Evolutionary conservation across 164 flowering plant genomes (phyloP).

Genomic region (Annona cherimola): DNA sequence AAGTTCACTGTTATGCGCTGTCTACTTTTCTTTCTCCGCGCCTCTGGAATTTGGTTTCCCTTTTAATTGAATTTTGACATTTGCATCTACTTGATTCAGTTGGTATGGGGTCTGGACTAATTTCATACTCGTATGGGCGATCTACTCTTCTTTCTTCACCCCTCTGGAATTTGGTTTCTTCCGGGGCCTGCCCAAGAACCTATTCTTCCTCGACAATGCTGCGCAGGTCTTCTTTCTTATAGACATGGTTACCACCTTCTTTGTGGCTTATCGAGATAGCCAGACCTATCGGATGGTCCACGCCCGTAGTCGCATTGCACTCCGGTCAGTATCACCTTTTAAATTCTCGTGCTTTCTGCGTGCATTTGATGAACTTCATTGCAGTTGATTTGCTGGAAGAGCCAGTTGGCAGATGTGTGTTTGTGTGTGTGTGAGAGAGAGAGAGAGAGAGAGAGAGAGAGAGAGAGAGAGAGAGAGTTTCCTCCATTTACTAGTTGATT

Average conservation of each 20-base stretch:
- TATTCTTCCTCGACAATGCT: slow-evolving; percentile 62
- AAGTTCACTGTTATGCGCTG: too few relatives aligned
- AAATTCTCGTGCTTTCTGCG: too few relatives aligned
- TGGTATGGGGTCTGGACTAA: slow-evolving; percentile 68
- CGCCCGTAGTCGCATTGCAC: slow-evolving; percentile 54
- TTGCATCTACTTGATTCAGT: slow-evolving; percentile 39
- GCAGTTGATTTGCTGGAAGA: background rate
- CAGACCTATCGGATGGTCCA: slow-evolving; percentile 68
- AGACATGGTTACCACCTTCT: slow-evolving; percentile 70
- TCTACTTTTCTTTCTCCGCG: too few relatives aligned
- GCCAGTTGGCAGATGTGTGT: background rate
- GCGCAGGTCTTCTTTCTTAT: slow-evolving; percentile 76
- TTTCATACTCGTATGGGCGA: slow-evolving; percentile 78
- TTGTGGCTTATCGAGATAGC: slow-evolving; percentile 63
- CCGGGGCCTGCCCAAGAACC: slow-evolving; percentile 68
- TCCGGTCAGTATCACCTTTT: slow-evolving; percentile 57
- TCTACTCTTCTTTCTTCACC: slow-evolving; percentile 90
- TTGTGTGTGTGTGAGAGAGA: too few relatives aligned
- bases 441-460: too few relatives aligned
- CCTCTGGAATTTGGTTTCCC: too few relatives aligned
- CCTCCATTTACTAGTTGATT: background rate
- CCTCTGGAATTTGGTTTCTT: slow-evolving; percentile 97
- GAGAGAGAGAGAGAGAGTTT: background rate
- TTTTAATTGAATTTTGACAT: background rate
- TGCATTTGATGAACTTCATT: background rate